Percentiles rank a stretch among this genome's conserved stretches.
Evolutionary conservation across 2,329 filamentous ascomycete species (phyloP).

Genomic region (Massarina eburnea): DNA sequence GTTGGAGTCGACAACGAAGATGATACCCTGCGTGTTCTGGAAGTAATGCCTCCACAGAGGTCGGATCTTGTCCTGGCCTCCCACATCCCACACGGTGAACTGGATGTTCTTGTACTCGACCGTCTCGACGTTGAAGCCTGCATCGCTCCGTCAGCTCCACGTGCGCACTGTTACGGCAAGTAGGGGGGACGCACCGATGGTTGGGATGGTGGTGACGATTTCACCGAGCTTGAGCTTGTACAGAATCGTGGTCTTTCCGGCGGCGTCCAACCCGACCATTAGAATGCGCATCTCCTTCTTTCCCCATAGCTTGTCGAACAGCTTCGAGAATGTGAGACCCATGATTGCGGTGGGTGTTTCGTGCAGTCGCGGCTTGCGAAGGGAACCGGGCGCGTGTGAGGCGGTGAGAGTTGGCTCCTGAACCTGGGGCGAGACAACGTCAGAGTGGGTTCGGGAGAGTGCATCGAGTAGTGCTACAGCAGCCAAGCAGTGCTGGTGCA

Average conservation of each 20-base stretch:
- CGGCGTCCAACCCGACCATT: constrained; percentile 97
- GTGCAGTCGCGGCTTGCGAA: constrained; percentile 23
- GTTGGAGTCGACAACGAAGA: constrained; percentile 97
- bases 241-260: constrained; percentile 95
- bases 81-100: constrained; percentile 99
- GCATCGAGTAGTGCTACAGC: constrained; percentile 11
- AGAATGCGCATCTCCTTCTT: constrained; percentile 98
- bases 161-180: constrained; percentile 7
- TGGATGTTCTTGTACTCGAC: constrained; percentile 99
- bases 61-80: constrained; percentile 97
- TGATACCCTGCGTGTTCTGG: constrained; percentile 90
- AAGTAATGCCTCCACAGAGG: constrained; percentile 98
- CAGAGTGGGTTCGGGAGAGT: constrained; percentile 14
- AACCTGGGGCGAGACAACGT: constrained; percentile 30
- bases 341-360: constrained; percentile 64
- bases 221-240: constrained; percentile 99
- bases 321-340: constrained; percentile 91
- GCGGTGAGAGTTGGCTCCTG: constrained; percentile 37
- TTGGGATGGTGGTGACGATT: constrained; percentile 97
- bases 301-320: constrained; percentile 98
- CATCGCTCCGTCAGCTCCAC: constrained; percentile 24
- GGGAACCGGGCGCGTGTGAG: constrained; percentile 27
- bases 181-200: constrained; percentile 63
- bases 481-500: constrained; percentile 13
- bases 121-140: constrained; percentile 95